Conservation (phyloP, 768 basidiomycete genomes). For the Mycena crocata region DNA sequence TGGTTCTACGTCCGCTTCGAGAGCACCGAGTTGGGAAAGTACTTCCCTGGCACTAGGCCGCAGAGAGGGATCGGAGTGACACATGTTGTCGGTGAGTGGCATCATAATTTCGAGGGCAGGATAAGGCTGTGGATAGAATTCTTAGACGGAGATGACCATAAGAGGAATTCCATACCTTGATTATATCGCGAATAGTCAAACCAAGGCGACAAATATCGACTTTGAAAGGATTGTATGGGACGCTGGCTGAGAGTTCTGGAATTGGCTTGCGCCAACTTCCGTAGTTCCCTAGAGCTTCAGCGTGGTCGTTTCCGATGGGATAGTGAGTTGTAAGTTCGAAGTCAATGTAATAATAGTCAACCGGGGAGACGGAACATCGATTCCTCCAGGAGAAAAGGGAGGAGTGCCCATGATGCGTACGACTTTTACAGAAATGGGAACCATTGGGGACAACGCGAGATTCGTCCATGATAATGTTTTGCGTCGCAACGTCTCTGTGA, state of each 20-base stretch:
- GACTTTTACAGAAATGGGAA: constrained; percentile 9
- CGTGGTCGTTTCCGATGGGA: constrained; percentile 13
- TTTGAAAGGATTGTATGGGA: not conserved
- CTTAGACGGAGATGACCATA: no score
- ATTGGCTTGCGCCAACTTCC: not conserved
- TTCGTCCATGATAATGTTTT: constrained; percentile 30
- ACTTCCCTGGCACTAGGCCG: no score
- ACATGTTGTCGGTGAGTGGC: no score
- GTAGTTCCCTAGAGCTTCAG: not conserved
- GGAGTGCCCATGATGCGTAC: not conserved
- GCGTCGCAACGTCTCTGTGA: constrained; percentile 14
- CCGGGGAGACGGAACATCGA: constrained; percentile 12
- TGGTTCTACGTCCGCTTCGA: no score
- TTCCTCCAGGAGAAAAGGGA: constrained; percentile 6
- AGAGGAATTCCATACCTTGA: no score
- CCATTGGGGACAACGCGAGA: constrained; percentile 19
- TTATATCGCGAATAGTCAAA: no score
- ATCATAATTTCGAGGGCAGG: no score
- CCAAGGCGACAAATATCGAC: no score
- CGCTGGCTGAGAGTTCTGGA: not conserved
- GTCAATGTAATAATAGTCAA: constrained; percentile 29
- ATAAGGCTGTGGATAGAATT: no score
- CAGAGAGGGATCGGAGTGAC: no score
- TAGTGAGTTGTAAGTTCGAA: constrained; percentile 15
- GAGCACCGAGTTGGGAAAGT: no score